A percentile compares a stretch with the other conserved stretches of the same genome.
These are phyloP conservation scores for Marchantia paleacea DNA, from an alignment of 225 moss, liverwort and hornwort species.

Conservation along the genomic window DNA sequence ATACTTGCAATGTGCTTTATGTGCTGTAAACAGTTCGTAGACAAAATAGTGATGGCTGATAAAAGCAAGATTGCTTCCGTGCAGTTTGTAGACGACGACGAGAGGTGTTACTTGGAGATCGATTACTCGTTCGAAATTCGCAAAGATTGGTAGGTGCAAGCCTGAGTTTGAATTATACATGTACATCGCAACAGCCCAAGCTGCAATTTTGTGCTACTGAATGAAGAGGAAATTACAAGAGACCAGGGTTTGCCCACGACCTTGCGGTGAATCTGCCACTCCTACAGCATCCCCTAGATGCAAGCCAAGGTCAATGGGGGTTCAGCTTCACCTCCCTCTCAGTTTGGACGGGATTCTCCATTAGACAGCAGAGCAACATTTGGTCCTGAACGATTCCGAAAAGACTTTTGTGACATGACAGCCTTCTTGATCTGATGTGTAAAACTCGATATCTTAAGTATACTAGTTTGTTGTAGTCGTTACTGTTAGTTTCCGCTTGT, in stretches of 20 bases:
- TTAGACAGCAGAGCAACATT: not conserved
- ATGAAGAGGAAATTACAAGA: not conserved
- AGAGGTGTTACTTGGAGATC: conserved; percentile 49
- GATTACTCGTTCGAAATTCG: conserved; percentile 52
- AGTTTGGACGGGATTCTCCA: not conserved
- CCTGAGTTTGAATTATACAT: conserved; percentile 4
- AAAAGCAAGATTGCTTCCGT: not conserved
- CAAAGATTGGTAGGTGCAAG: conserved; percentile 47
- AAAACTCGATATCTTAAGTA: not conserved
- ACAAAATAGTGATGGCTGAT: not conserved
- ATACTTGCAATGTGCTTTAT: too few relatives aligned
- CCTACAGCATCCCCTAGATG: not conserved
- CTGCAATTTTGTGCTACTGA: conserved; percentile 2
- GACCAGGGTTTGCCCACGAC: not conserved
- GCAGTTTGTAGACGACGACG: conserved; percentile 52
- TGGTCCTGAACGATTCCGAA: not conserved
- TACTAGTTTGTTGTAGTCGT: not conserved
- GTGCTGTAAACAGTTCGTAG: too few relatives aligned
- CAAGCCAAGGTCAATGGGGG: not conserved
- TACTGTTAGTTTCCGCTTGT: not conserved
- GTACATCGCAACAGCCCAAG: not conserved
- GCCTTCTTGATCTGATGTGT: not conserved
- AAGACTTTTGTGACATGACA: not conserved
- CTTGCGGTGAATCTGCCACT: not conserved
- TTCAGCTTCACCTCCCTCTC: not conserved